A percentile compares a stretch with the other conserved stretches of the same genome.
phyloP scores from a whole-genome alignment of 495 filamentous ascomycete genomes.

The Peziza echinospora region DNA sequence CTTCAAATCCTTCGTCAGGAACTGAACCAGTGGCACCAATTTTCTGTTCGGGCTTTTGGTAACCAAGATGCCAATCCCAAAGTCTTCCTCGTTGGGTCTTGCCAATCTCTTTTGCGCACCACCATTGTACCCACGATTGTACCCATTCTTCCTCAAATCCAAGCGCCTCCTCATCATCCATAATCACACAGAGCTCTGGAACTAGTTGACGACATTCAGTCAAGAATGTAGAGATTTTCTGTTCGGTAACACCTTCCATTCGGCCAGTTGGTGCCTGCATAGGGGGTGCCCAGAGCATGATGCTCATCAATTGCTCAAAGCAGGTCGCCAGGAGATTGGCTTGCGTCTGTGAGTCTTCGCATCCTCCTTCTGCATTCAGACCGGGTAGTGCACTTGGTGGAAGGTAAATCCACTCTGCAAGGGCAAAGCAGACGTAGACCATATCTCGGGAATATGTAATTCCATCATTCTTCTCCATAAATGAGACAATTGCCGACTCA shows the following conservation, averaged over 20 bases:
- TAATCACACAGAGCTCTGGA: slow-evolving; percentile 13
- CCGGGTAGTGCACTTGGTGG: slow-evolving; percentile 8
- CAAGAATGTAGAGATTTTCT: slow-evolving; percentile 16
- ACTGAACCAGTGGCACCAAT: slow-evolving; percentile 9
- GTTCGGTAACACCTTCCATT: slow-evolving; percentile 3
- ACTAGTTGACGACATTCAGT: slow-evolving; percentile 15
- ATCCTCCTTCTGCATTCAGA: not conserved
- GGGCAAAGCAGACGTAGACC: slow-evolving; percentile 14
- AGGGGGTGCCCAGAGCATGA: slow-evolving; percentile 13
- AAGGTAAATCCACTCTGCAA: slow-evolving; percentile 13
- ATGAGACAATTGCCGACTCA: slow-evolving; percentile 13
- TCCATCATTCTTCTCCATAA: slow-evolving; percentile 13
- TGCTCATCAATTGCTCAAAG: slow-evolving; percentile 14
- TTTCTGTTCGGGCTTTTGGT: slow-evolving; percentile 8
- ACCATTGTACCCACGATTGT: slow-evolving; percentile 18
- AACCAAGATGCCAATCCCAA: slow-evolving; percentile 18
- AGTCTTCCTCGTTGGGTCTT: slow-evolving; percentile 15
- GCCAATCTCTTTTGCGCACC: slow-evolving; percentile 15
- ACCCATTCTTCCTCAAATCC: slow-evolving; percentile 18
- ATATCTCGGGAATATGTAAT: slow-evolving; percentile 15
- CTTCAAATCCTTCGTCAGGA: slow-evolving; percentile 2
- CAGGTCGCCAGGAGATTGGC: slow-evolving; percentile 10
- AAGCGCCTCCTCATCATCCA: slow-evolving; percentile 16
- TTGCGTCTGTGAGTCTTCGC: not conserved
- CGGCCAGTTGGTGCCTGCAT: slow-evolving; percentile 2